phyloP scores from a whole-genome alignment of 1,139 yeast species.

The Lodderomyces elongisporus region DNA sequence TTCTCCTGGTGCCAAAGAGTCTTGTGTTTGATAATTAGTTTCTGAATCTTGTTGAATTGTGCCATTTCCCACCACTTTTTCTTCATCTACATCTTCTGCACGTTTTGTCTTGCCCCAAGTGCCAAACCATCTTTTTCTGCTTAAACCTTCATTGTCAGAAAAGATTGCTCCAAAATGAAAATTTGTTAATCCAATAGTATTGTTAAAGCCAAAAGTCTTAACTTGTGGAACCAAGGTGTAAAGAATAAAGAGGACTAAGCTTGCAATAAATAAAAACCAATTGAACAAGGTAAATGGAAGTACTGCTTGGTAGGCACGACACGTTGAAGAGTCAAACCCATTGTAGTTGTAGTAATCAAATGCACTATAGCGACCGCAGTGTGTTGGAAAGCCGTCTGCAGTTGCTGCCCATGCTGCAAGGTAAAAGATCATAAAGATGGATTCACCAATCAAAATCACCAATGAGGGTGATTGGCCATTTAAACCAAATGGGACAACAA shows the following conservation, averaged over 20 bases:
- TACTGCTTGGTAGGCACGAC: conserved; percentile 24
- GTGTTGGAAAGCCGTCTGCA: conserved; percentile 22
- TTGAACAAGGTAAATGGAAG: conserved; percentile 27
- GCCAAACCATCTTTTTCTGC: conserved; percentile 1
- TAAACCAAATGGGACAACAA: conserved; percentile 11
- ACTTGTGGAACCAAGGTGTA: conserved; percentile 21
- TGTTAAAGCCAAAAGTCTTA: conserved; percentile 7
- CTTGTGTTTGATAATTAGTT: no score
- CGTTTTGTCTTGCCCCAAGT: background rate
- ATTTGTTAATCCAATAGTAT: conserved; percentile 2
- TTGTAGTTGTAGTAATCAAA: conserved; percentile 1
- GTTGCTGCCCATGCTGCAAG: conserved; percentile 22
- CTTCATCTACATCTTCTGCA: background rate
- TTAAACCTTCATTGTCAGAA: background rate
- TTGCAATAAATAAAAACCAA: conserved; percentile 23
- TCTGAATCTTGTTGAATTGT: no score
- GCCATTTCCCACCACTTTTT: background rate
- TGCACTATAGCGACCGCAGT: conserved; percentile 13
- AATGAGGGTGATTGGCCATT: conserved; percentile 14
- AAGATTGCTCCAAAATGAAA: conserved; percentile 12
- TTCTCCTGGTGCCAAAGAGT: no score
- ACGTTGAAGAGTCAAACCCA: conserved; percentile 10
- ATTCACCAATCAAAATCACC: conserved; percentile 18
- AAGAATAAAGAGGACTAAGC: conserved; percentile 19
- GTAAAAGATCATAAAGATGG: conserved; percentile 21